phyloP scores from a whole-genome alignment of 441 rosid genomes.

The Bruguiera hainesii region DNA sequence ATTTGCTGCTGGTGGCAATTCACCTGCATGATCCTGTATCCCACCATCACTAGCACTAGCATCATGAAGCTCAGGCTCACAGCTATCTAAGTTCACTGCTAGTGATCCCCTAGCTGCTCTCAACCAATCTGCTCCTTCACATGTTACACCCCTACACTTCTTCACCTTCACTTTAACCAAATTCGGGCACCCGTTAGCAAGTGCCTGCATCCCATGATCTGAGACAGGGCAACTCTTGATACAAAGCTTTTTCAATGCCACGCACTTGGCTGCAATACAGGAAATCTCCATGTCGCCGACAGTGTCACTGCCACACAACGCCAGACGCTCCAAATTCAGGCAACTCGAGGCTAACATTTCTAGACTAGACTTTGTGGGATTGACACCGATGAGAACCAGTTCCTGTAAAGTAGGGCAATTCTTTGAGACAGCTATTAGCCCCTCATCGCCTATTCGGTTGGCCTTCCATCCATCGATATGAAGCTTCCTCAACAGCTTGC shows the following conservation, averaged over 20 bases:
- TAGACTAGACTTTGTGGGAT: constrained; percentile 57
- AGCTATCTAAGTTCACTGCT: constrained; percentile 56
- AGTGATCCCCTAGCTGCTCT: constrained; percentile 47
- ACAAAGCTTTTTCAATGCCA: constrained; percentile 65
- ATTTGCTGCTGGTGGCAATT: constrained; percentile 30
- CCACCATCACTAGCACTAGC: constrained; percentile 56
- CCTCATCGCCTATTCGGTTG: constrained; percentile 64
- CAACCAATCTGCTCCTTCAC: constrained; percentile 50
- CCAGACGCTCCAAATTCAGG: constrained; percentile 65
- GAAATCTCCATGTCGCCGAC: constrained; percentile 64
- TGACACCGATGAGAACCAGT: constrained; percentile 66
- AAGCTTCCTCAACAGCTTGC: constrained; percentile 66
- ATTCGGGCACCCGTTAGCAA: constrained; percentile 67
- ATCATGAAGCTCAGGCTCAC: constrained; percentile 48
- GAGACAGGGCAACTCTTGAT: constrained; percentile 67
- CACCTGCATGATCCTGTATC: constrained; percentile 46
- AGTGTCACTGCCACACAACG: constrained; percentile 72
- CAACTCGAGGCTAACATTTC: constrained; percentile 58
- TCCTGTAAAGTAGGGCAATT: constrained; percentile 61
- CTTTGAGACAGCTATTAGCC: constrained; percentile 51
- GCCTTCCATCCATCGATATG: constrained; percentile 76
- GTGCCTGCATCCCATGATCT: constrained; percentile 59
- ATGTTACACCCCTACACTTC: constrained; percentile 69
- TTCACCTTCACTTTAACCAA: constrained; percentile 77
- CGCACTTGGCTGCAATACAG: constrained; percentile 60